Conservation (phyloP, 2,329 filamentous ascomycete genomes). For the Phoma herbarum region DNA sequence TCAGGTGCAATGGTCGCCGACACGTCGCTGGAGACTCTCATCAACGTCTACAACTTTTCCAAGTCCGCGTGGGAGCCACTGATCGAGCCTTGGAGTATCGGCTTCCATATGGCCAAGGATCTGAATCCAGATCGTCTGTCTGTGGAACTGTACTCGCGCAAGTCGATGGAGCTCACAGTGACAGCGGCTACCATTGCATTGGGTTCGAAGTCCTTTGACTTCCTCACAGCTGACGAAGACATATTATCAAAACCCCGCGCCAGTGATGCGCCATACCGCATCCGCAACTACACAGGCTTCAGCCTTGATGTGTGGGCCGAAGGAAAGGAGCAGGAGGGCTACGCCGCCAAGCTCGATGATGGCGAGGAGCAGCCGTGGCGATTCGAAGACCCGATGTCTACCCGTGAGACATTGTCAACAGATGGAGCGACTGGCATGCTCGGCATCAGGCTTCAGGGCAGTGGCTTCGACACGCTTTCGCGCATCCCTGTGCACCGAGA, state of each 20-base stretch:
- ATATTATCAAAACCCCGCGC: conserved; percentile 92
- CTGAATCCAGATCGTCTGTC: conserved; percentile 77
- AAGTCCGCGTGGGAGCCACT: conserved; percentile 98
- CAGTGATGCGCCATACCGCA: conserved; percentile 88
- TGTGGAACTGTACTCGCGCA: conserved; percentile 86
- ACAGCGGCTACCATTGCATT: conserved; percentile 94
- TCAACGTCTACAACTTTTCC: conserved; percentile 98
- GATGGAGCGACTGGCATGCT: conserved; percentile 84
- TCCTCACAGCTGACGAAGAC: conserved; percentile 87
- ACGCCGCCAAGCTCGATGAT: conserved; percentile 80
- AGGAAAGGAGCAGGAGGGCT: conserved; percentile 72
- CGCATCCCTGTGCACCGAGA: conserved; percentile 93
- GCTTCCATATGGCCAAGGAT: conserved; percentile 85
- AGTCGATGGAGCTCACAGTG: conserved; percentile 88
- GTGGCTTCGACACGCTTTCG: conserved; percentile 89
- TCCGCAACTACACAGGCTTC: conserved; percentile 96
- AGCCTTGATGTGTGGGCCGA: conserved; percentile 81
- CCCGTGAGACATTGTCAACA: conserved; percentile 88
- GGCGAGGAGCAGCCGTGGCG: conserved; percentile 94
- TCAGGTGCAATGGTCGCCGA: conserved; percentile 86
- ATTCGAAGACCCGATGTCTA: conserved; percentile 96
- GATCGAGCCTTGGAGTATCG: conserved; percentile 95
- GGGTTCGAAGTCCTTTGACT: conserved; percentile 90
- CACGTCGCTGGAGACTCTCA: conserved; percentile 88
- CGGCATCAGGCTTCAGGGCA: conserved; percentile 85